Evolutionary conservation across 352 stramenopile species (phyloP), one percentile per base, ranked within the genome.

Genomic region (Pythium rhizo-oryzae): DNA sequence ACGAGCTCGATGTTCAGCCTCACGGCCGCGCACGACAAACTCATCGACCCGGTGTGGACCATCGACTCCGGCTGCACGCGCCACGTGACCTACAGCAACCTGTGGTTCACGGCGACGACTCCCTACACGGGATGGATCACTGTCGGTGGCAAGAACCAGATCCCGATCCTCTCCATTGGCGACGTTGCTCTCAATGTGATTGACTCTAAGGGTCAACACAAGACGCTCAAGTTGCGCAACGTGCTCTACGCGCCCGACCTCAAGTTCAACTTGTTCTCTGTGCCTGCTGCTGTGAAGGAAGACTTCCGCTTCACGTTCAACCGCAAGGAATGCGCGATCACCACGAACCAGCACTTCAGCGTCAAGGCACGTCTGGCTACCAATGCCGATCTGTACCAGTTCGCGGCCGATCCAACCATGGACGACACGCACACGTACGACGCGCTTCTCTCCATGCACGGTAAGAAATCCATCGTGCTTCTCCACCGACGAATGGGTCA

Each of bases 131-230:
- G 12, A n/a, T 55, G 19, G 18, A 64, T 64, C 57, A 70, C 44
- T 55, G 47, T 47, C 56, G 67, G 30, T 55, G 18, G 67, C 47
- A 54, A 62, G 41, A 52, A 51, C 41, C 6, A 53, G 62, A 56
- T 74, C 50, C 49, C 33, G 41, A 59, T 67, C 43, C 18, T 69
- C 59, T 62, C 62, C 2, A 72, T 51, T 62, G 62, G 67, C 21
- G 51, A 64, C 4, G 54, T 74, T 52, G 37, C 66, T 5, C 35
- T 74, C 50, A 19, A 47, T 54, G 67, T 72, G 59, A 58, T 16
- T 8, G 58, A 64, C 67, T 72, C 62, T 37, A 75, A 75, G 57
- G 54, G 52, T 16, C 67, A 53, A 12, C 5, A 47, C 7, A 41
- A 41, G 35, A 41, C 35, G 35, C 35, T 41, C 7, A 41, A 41